Conservation (phyloP, 2,329 filamentous ascomycete genomes). For the Claviceps humidiphila region DNA sequence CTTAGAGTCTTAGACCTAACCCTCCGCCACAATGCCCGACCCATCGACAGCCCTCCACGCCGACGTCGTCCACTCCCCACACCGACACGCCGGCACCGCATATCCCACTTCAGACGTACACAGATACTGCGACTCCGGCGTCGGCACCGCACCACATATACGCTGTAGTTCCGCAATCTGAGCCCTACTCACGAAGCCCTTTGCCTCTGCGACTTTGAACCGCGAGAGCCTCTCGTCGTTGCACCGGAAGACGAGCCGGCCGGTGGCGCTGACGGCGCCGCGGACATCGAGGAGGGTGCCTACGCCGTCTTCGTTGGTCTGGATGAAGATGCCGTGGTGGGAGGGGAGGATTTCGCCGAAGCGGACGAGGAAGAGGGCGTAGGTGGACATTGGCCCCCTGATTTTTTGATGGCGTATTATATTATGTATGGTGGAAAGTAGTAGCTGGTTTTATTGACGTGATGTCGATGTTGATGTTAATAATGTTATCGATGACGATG, state of each 20-base stretch:
- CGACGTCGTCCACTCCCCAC: conserved; percentile 1
- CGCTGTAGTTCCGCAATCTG: not conserved
- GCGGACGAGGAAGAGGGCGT: conserved; percentile 1
- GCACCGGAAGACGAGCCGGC: conserved; percentile 1
- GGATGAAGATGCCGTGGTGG: conserved; percentile 4
- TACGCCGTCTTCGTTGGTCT: conserved; percentile 3
- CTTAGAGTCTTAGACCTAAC: not conserved
- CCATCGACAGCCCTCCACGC: conserved; percentile 1
- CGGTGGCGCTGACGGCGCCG: conserved; percentile 3
- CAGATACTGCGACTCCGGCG: conserved; percentile 2
- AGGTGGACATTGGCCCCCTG: not conserved
- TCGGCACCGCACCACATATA: conserved; percentile 1
- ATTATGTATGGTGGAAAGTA: too few relatives aligned
- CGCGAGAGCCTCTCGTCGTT: conserved; percentile 1
- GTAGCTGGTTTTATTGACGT: not conserved
- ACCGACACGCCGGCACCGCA: conserved; percentile 3
- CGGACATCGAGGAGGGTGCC: conserved; percentile 4
- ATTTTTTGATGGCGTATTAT: not conserved
- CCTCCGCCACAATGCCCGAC: conserved; percentile 12
- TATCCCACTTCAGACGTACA: not conserved
- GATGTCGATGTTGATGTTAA: not conserved
- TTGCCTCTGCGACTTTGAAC: not conserved
- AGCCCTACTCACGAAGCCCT: conserved; percentile 1
- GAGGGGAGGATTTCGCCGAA: not conserved
- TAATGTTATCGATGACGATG: too few relatives aligned